Conservation (phyloP, 2,329 filamentous ascomycete species). For the Phialophora expanda region DNA sequence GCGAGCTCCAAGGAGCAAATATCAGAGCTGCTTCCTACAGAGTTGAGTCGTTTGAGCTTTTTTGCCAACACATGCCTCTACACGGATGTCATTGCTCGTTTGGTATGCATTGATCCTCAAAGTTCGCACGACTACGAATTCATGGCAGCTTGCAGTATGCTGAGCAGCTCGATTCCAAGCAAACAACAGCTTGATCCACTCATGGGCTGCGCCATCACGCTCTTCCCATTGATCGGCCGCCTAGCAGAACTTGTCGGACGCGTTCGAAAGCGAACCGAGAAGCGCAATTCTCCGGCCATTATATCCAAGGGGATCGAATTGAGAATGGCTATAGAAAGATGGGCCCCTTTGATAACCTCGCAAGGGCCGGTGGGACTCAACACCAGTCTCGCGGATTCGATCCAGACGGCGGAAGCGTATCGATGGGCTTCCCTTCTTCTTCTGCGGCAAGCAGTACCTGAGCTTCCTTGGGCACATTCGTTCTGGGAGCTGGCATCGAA, state of each 20-base stretch:
- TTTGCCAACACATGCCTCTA: conserved; percentile 74
- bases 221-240: conserved; percentile 71
- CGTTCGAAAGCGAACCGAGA: conserved; percentile 54
- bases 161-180: conserved; percentile 41
- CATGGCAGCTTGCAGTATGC: conserved; percentile 44
- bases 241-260: conserved; percentile 68
- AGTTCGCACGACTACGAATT: conserved; percentile 60
- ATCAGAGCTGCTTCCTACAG: not conserved
- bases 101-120: conserved; percentile 65
- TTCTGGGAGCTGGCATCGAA: conserved; percentile 63
- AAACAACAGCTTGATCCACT: conserved; percentile 64
- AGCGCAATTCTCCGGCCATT: conserved; percentile 61
- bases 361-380: conserved; percentile 66
- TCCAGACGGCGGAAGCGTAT: conserved; percentile 70
- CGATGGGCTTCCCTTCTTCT: conserved; percentile 69
- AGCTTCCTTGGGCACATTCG: conserved; percentile 65
- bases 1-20: conserved; percentile 48
- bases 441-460: conserved; percentile 69
- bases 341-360: conserved; percentile 60
- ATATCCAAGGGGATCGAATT: conserved; percentile 66
- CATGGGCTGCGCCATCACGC: conserved; percentile 69
- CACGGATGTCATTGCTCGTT: conserved; percentile 72
- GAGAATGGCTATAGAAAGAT: conserved; percentile 64
- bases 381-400: conserved; percentile 64
- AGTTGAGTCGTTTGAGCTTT: conserved; percentile 54